Base-by-base conservation (phyloP, 768 basidiomycete species). In the Leccinellum luteum region DNA sequence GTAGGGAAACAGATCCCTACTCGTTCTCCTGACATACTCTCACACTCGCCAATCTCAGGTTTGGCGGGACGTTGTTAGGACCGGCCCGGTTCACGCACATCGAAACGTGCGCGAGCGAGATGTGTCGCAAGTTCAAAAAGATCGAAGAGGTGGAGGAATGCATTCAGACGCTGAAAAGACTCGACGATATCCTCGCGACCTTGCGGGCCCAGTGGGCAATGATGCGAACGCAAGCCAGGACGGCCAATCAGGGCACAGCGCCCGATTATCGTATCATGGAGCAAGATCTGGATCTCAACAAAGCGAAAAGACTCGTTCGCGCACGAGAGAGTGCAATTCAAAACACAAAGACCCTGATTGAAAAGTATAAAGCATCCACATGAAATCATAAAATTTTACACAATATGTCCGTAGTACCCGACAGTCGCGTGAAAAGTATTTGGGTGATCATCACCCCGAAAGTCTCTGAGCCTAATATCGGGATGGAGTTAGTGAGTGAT, bases 31-130 rank as follows among this genome's bases (percentile, higher is more conserved):
- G 25, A 25, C 25, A 25, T 25, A 13, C 12, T 1, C 41, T 28
- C n/a, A 12, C 14, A 12, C 27, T n/a, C n/a, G 14, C 14, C 25
- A 27, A 23, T 23, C 6, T 12, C 31, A 91, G 90, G 89, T 92
- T 85, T 63, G 91, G 90, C 0, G 91, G 92, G n/a, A 84, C 80
- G 7, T 74, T 92, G 75, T 76, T 94, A 4, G 92, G 92, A 3
- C 87, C 90, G 6, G 79, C 76, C 57, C 75, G 92, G 32, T 94
- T 93, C 69, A 69, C 79, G 3, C 92, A 94, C 64, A 87, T 93
- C 63, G 86, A 90, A 69, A 83, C 80, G 2, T 92, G 90, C 67
- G 75, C 90, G 6, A 68, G 78, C 15, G 89, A 94, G 68, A 90
- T 88, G 14, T 92, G 89, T 68, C 81, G 79, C 15, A 74, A 74